Evolutionary conservation across 805 yeast genomes (phyloP).

Genomic region (Jamesozyma spencerorum): DNA sequence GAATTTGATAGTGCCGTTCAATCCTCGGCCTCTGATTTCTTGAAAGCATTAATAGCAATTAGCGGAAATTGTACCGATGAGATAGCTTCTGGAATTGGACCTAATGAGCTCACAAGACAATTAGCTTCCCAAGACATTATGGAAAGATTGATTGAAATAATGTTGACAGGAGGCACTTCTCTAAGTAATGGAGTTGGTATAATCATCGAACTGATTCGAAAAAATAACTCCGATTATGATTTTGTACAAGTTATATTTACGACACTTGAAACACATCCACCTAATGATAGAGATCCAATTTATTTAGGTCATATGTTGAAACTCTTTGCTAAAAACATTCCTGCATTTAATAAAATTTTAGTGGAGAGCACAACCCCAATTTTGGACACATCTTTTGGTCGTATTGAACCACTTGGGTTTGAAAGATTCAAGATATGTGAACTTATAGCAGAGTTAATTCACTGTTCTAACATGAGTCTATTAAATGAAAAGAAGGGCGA

Average conservation of each 20-base stretch:
- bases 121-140: constrained; percentile 69
- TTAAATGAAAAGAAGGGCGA: constrained; percentile 73
- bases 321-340: constrained; percentile 67
- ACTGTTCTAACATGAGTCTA: constrained; percentile 91
- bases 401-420: constrained; percentile 78
- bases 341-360: constrained; percentile 55
- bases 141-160: constrained; percentile 57
- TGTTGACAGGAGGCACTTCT: constrained; percentile 79
- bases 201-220: constrained; percentile 85
- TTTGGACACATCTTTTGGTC: constrained; percentile 38
- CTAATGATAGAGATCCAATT: constrained; percentile 85
- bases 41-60: constrained; percentile 87
- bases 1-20: constrained; percentile 62
- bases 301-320: constrained; percentile 79
- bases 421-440: constrained; percentile 90
- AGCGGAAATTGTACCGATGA: constrained; percentile 88
- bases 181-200: constrained; percentile 91
- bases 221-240: constrained; percentile 94
- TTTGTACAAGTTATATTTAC: constrained; percentile 74
- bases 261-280: constrained; percentile 82
- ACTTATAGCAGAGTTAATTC: constrained; percentile 84
- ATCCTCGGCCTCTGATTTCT: constrained; percentile 89
- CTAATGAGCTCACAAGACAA: constrained; percentile 87
- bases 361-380: constrained; percentile 30
- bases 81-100: constrained; percentile 86